Conservation (phyloP, 2,329 filamentous ascomycete species). For the Neonectria sp. region DNA sequence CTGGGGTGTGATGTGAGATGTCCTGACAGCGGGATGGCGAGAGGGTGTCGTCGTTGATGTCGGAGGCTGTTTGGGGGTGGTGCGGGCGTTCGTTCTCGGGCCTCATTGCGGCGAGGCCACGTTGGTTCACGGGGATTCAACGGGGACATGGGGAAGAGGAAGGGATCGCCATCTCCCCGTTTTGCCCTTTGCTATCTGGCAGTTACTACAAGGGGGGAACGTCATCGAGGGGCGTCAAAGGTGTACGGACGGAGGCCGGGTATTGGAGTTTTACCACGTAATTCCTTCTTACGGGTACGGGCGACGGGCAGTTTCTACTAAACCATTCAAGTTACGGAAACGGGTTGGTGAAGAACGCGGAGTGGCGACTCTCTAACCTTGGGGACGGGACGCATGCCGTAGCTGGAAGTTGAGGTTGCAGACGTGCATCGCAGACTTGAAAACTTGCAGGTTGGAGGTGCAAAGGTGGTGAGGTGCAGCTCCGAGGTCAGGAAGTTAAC, state of each 20-base stretch:
- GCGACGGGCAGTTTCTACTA: background rate
- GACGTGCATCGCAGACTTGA: background rate
- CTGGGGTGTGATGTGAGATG: slow-evolving; percentile 8
- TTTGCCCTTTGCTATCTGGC: slow-evolving; percentile 18
- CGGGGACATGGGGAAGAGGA: slow-evolving; percentile 18
- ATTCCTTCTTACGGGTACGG: background rate
- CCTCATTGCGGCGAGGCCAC: slow-evolving; percentile 23
- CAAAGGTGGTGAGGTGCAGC: slow-evolving; percentile 26
- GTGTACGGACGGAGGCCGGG: slow-evolving; percentile 14
- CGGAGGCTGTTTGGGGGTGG: slow-evolving; percentile 5
- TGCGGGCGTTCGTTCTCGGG: slow-evolving; percentile 24
- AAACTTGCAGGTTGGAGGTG: slow-evolving; percentile 21
- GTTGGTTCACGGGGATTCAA: slow-evolving; percentile 34
- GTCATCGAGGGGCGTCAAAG: slow-evolving; percentile 3
- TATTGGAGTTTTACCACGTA: background rate
- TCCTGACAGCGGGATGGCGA: slow-evolving; percentile 4
- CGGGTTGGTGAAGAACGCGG: slow-evolving; percentile 5
- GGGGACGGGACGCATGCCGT: slow-evolving; percentile 1
- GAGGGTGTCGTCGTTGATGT: slow-evolving; percentile 2
- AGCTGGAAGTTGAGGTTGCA: background rate
- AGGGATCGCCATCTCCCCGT: slow-evolving; percentile 28
- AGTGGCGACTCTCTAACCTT: slow-evolving; percentile 20
- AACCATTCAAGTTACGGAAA: background rate
- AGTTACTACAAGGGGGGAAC: background rate
- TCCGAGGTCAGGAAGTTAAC: slow-evolving; percentile 47